These are phyloP conservation scores for Fusarium pseudograminearum DNA, from an alignment of 2,329 filamentous ascomycete species.

Conservation along the genomic window DNA sequence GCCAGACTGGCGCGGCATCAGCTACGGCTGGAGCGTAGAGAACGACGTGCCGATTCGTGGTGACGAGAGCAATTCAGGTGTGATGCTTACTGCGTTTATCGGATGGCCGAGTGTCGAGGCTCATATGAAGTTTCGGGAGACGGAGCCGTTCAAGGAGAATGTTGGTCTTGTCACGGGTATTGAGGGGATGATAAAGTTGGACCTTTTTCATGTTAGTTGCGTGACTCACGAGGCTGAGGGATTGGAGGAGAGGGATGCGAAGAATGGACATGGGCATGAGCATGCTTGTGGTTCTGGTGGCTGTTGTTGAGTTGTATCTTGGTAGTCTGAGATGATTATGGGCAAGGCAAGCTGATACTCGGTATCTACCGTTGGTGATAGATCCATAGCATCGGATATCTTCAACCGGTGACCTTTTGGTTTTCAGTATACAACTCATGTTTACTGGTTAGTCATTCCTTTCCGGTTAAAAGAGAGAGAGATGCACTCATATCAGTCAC, in stretches of 20 bases:
- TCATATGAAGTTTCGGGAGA: conserved; percentile 53
- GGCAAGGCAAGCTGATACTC: not conserved
- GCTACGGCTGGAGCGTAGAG: conserved; percentile 51
- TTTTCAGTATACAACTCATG: rapidly evolving
- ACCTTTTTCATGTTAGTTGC: conserved; percentile 42
- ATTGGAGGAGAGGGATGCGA: conserved; percentile 12
- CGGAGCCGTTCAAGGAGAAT: conserved; percentile 52
- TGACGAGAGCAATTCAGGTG: conserved; percentile 45
- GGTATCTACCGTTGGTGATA: too few relatives aligned
- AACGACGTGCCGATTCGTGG: conserved; percentile 49
- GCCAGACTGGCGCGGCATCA: conserved; percentile 41
- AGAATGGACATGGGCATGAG: conserved; percentile 31
- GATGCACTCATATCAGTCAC: too few relatives aligned
- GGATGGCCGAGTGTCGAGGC: conserved; percentile 56
- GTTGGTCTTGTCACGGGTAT: conserved; percentile 44
- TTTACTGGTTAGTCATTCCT: rapidly evolving
- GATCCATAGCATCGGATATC: too few relatives aligned
- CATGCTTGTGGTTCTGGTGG: conserved; percentile 28
- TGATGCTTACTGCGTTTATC: conserved; percentile 47
- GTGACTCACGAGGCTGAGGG: conserved; percentile 29
- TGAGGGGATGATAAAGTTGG: conserved; percentile 41
- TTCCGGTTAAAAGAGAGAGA: too few relatives aligned
- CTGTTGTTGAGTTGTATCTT: conserved; percentile 12
- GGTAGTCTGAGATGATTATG: not conserved
- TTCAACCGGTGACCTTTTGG: not conserved